Conservation (phyloP, 805 yeast genomes). For the Cyberlindnera nakhonratchasimensis region DNA sequence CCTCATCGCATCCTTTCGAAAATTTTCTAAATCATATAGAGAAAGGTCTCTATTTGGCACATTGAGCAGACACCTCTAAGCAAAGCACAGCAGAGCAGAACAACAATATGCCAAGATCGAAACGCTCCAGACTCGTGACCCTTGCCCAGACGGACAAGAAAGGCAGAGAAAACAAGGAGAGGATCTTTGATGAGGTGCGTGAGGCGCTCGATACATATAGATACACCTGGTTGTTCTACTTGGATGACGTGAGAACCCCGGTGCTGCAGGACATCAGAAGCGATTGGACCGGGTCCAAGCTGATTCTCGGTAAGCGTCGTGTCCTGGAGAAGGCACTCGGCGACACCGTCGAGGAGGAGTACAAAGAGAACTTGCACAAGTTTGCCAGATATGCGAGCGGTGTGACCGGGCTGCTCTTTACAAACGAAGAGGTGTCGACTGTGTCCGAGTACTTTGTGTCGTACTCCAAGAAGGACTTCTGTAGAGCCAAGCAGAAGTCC, state of each 20-base stretch:
- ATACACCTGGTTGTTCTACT: conserved; percentile 79
- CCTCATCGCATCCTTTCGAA: conserved; percentile 8
- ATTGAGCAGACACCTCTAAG: too few species aligned
- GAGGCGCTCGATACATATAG: conserved; percentile 70
- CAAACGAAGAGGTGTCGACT: conserved; percentile 84
- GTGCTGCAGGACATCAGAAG: conserved; percentile 89
- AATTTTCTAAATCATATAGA: neutral
- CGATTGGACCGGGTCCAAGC: conserved; percentile 89
- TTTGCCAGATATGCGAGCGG: conserved; percentile 66
- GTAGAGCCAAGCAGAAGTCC: conserved; percentile 82
- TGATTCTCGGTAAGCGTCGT: conserved; percentile 87
- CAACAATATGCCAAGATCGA: conserved; percentile 85
- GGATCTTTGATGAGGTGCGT: conserved; percentile 89
- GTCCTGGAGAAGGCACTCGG: conserved; percentile 94
- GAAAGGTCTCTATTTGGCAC: neutral
- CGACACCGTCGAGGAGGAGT: conserved; percentile 82
- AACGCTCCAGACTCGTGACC: conserved; percentile 93
- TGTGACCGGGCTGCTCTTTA: conserved; percentile 82
- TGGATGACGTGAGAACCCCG: conserved; percentile 93
- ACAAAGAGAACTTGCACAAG: conserved; percentile 75
- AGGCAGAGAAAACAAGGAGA: conserved; percentile 87
- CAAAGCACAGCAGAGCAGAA: neutral
- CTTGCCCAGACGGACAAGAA: conserved; percentile 95
- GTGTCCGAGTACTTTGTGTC: conserved; percentile 84
- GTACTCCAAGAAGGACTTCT: conserved; percentile 75